Percentiles rank a stretch among this genome's conserved stretches.
phyloP scores from a whole-genome alignment of 2,329 filamentous ascomycete genomes.

The Fusarium phyllophilum region DNA sequence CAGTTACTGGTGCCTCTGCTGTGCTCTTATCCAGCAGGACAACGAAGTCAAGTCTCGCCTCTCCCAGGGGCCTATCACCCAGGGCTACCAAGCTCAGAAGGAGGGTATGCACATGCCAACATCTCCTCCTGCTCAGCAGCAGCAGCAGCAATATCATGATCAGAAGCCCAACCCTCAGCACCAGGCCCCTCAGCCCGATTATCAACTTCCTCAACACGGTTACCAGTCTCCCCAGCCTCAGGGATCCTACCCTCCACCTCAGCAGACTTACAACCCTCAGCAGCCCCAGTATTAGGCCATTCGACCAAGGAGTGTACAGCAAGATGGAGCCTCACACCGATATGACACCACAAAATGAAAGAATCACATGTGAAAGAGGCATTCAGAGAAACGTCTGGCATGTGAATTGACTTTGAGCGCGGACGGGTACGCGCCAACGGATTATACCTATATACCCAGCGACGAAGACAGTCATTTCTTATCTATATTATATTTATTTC shows the following conservation, averaged over 20 bases:
- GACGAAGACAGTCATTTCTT: conserved; percentile 30
- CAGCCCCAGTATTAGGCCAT: conserved; percentile 38
- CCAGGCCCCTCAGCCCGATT: conserved; percentile 26
- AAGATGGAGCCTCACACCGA: neutral
- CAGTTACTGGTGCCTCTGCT: conserved; percentile 67
- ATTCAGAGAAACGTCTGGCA: neutral
- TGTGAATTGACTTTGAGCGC: conserved; percentile 10
- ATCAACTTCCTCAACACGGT: conserved; percentile 32
- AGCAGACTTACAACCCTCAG: conserved; percentile 41
- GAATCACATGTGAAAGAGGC: neutral
- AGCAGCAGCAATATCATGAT: conserved; percentile 5
- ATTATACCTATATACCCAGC: conserved; percentile 46
- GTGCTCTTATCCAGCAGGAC: conserved; percentile 66
- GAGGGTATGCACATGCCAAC: conserved; percentile 52
- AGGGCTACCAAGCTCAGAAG: conserved; percentile 52
- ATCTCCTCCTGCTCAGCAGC: conserved; percentile 26
- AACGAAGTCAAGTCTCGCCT: conserved; percentile 58
- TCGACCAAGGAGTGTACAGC: neutral
- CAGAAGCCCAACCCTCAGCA: conserved; percentile 23
- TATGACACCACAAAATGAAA: conserved; percentile 13
- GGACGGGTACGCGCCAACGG: conserved; percentile 28
- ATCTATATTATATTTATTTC: neutral
- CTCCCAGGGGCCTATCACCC: conserved; percentile 43
- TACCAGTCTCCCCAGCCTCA: conserved; percentile 38
- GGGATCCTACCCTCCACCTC: conserved; percentile 36